phyloP scores from a whole-genome alignment of 306 rosid species.

The Prunus kanzakura region DNA sequence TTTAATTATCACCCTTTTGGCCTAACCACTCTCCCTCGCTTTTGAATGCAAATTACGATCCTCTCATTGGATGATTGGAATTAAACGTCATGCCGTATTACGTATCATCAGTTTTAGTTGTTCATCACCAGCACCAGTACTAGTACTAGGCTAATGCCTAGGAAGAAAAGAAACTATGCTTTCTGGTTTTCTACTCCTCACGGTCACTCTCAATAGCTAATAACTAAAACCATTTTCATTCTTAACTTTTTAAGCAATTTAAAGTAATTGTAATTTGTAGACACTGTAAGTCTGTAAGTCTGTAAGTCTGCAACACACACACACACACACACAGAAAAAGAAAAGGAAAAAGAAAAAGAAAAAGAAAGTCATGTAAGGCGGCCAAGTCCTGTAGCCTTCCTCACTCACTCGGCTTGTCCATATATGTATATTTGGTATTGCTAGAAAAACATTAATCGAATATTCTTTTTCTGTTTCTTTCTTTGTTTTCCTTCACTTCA shows the following conservation, averaged over 20 bases:
- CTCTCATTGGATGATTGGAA: slow-evolving; percentile 25
- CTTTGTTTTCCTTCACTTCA: not conserved
- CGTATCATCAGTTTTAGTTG: slow-evolving; percentile 18
- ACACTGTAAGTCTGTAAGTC: too few species aligned
- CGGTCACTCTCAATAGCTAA: too few species aligned
- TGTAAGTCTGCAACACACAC: too few species aligned
- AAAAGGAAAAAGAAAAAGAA: too few species aligned
- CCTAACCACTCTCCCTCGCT: slow-evolving; percentile 37
- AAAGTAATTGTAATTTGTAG: too few species aligned
- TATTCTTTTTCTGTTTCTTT: not conserved
- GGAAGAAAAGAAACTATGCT: not conserved
- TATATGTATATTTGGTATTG: not conserved
- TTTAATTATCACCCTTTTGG: slow-evolving; percentile 25
- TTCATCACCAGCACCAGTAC: slow-evolving; percentile 1
- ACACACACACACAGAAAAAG: too few species aligned
- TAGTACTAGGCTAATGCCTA: slow-evolving; percentile 1
- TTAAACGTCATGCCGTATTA: slow-evolving; percentile 28
- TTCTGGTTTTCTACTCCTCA: not conserved
- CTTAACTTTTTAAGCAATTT: too few species aligned
- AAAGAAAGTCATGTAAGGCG: too few species aligned
- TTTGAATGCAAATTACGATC: slow-evolving; percentile 24
- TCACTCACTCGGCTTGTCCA: too few species aligned
- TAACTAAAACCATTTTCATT: too few species aligned
- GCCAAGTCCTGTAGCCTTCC: too few species aligned
- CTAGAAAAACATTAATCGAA: not conserved